Conservation (phyloP, 2,329 filamentous ascomycete species). For the Epichloe festucae region DNA sequence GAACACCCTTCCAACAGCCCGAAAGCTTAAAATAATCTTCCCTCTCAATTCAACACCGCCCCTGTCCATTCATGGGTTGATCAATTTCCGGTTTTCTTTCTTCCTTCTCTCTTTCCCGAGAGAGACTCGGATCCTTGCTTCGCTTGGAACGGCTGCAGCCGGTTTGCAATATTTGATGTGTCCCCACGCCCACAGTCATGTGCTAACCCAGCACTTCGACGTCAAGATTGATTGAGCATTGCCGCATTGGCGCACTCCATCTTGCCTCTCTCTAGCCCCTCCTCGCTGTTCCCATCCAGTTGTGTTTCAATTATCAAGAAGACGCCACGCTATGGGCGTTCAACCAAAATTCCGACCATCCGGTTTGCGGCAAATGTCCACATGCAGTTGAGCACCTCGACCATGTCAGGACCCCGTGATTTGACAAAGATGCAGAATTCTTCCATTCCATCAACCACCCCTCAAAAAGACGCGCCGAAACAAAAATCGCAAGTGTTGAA, state of each 20-base stretch:
- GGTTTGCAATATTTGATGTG: neutral
- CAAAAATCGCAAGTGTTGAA: slow-evolving; percentile 8
- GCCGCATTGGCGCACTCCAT: neutral
- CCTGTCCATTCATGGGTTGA: neutral
- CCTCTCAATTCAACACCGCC: neutral
- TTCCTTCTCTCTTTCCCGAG: neutral
- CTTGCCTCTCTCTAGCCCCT: neutral
- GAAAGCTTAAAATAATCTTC: neutral
- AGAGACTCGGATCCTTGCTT: neutral
- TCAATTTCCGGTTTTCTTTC: neutral
- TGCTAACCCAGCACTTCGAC: neutral
- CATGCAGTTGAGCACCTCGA: slow-evolving; percentile 7
- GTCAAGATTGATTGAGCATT: neutral
- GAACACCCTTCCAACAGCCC: neutral
- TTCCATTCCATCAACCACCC: neutral
- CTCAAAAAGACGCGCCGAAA: slow-evolving; percentile 4
- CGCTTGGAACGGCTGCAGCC: neutral
- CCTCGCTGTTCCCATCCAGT: neutral
- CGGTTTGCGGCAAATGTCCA: neutral
- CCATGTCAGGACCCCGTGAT: slow-evolving; percentile 9
- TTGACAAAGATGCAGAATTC: slow-evolving; percentile 8
- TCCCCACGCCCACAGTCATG: neutral
- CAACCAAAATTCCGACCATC: neutral
- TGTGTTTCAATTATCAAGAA: neutral
- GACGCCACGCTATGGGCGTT: slow-evolving; percentile 5